Base-by-base conservation (phyloP, 2,329 filamentous ascomycete species). In the Anisogramma anomala region DNA sequence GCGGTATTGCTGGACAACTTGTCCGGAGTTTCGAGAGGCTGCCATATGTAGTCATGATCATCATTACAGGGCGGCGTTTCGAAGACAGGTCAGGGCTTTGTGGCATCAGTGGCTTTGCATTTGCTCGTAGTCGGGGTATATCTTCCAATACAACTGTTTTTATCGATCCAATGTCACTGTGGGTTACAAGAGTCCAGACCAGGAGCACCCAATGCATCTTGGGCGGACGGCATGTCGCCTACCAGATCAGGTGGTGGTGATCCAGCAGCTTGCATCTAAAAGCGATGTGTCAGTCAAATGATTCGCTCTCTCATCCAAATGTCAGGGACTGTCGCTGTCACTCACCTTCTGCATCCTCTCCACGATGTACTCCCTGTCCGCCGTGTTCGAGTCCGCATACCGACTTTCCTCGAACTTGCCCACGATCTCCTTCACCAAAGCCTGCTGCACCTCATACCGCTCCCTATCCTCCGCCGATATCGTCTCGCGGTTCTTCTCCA, bases 321-420 rank as follows among this genome's bases (percentile, higher is more conserved):
- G n/a, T n/a, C n/a, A n/a, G n/a, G n/a, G n/a, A n/a, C n/a, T n/a
- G n/a, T n/a, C n/a, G 26, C 10, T 6, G 6, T 7, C 18, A 41
- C 72, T 58, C 62, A 94, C 89, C 79, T 89, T 89, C 61, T 96
- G 89, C 91, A 98, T 98, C 58, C 82, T 81, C 55, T 95, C 88
- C 50, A 95, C 89, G 53, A 98, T 91, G 61, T 87, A 95, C 57
- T 94, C 85, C 48, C 88, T 72, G 62, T 94, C 85, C 33, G 74
- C 71, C 11, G 82, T 64, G 57, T 93, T 89, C 10, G 82, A 75
- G 64, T 98, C 91, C 34, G 76, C 76, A 59, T 94, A 98, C 0
- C 72, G 76, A 41, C 73, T 70, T 59, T 82, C 76, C 60, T 98
- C 87, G 56, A 98, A 98, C 57, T 86, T 85, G 50, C 65, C 69